Evolutionary conservation across 192 early-diverging fungal genomes (phyloP).

Genomic region (Podila verticillata): DNA sequence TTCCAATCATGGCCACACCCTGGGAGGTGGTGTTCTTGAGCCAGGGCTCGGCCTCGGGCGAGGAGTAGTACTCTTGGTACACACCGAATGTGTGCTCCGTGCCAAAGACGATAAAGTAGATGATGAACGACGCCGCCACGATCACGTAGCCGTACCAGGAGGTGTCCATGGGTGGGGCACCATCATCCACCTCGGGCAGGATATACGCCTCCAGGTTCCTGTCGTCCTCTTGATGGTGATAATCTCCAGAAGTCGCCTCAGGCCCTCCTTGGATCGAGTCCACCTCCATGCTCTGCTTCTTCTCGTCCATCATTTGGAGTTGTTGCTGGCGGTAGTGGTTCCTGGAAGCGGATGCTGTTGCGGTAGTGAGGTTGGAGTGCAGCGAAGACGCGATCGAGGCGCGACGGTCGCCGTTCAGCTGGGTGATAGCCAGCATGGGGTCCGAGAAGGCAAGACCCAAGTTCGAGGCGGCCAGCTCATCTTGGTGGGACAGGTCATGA

Average conservation of each 20-base stretch:
- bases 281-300: not conserved
- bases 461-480: constrained; percentile 11
- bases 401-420: constrained; percentile 29
- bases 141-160: constrained; percentile 50
- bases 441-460: constrained; percentile 42
- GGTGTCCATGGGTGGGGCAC: constrained; percentile 38
- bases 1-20: constrained; percentile 42
- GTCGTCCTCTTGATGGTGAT: not conserved
- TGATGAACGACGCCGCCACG: constrained; percentile 25
- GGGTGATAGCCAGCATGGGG: constrained; percentile 47
- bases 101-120: constrained; percentile 50
- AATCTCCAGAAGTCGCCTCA: no score
- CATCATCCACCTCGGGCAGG: constrained; percentile 18
- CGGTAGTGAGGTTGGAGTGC: constrained; percentile 18
- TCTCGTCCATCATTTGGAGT: not conserved
- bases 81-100: constrained; percentile 50
- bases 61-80: constrained; percentile 43
- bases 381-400: constrained; percentile 41
- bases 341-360: constrained; percentile 4
- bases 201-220: constrained; percentile 21
- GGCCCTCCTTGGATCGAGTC: not conserved
- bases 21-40: constrained; percentile 14
- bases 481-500: constrained; percentile 6
- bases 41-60: constrained; percentile 33
- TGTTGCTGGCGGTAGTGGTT: constrained; percentile 22